Conservation (phyloP, 768 basidiomycete species). For the Xerocomellus amylosporus region DNA sequence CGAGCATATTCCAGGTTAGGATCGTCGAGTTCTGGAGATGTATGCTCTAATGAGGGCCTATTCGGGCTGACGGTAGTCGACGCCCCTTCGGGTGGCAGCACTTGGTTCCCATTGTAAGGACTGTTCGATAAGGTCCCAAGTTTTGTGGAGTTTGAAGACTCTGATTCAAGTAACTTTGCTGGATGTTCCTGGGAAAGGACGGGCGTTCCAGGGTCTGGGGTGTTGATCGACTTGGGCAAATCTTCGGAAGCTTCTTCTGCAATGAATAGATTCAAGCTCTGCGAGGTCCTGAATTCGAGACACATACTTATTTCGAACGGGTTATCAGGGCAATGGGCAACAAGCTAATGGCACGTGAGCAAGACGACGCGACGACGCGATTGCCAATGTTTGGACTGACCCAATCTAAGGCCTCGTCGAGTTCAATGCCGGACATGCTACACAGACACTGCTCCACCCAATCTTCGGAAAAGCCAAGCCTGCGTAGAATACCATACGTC, state of each 20-base stretch:
- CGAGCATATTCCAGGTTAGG: conserved; percentile 61
- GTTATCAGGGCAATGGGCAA: conserved; percentile 57
- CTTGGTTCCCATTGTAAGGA: not conserved
- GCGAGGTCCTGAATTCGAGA: not conserved
- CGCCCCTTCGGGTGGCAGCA: not conserved
- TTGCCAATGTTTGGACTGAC: conserved; percentile 41
- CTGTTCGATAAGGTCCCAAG: conserved; percentile 39
- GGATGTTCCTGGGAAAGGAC: not conserved
- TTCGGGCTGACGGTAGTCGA: conserved; percentile 6
- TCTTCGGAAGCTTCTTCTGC: conserved; percentile 17
- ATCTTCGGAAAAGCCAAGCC: conserved; percentile 71
- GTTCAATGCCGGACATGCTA: conserved; percentile 59
- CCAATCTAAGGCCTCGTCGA: conserved; percentile 94
- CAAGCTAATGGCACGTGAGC: conserved; percentile 47
- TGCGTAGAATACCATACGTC: conserved; percentile 75
- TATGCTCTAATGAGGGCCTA: conserved; percentile 26
- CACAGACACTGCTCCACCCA: conserved; percentile 70
- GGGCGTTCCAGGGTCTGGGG: conserved; percentile 1
- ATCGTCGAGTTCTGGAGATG: conserved; percentile 45
- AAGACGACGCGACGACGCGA: not conserved
- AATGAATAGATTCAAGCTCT: conserved; percentile 1
- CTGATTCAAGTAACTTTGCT: not conserved
- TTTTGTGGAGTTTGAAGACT: conserved; percentile 17
- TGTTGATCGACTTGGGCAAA: conserved; percentile 2
- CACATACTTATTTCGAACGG: conserved; percentile 45